A percentile compares a stretch with the other conserved stretches of the same genome.
Evolutionary conservation across 2,329 filamentous ascomycete genomes (phyloP).

Genomic region (Myriosclerotinia curreyana): DNA sequence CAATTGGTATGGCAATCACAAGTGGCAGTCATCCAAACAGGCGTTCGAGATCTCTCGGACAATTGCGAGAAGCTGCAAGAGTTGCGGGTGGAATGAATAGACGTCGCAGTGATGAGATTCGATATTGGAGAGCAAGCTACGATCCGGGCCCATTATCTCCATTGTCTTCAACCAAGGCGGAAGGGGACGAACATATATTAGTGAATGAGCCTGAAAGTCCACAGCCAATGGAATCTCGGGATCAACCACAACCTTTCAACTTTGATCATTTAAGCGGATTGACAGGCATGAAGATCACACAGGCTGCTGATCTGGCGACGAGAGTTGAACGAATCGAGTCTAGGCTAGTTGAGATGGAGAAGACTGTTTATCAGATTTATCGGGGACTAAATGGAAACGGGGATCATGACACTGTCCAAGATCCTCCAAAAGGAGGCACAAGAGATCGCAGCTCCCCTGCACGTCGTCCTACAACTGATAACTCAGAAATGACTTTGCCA

Average conservation of each 20-base stretch:
- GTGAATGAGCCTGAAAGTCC: conserved; percentile 38
- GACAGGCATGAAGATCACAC: conserved; percentile 56
- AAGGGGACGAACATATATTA: conserved; percentile 38
- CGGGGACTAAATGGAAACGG: conserved; percentile 20
- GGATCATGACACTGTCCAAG: conserved; percentile 30
- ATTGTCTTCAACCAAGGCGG: conserved; percentile 48
- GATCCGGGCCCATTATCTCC: conserved; percentile 52
- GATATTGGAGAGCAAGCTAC: conserved; percentile 62
- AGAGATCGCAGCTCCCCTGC: conserved; percentile 28
- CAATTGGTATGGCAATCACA: conserved; percentile 60
- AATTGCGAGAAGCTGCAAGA: conserved; percentile 46
- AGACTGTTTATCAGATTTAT: conserved; percentile 26
- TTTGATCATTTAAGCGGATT: conserved; percentile 51
- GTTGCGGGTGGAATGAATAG: conserved; percentile 40
- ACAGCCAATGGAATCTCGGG: conserved; percentile 30
- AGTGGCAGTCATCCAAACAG: conserved; percentile 52
- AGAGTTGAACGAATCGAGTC: conserved; percentile 52
- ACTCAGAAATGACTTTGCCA: conserved; percentile 35
- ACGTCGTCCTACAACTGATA: conserved; percentile 29
- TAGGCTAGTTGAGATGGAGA: conserved; percentile 52
- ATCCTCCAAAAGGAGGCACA: conserved; percentile 28
- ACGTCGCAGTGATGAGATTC: conserved; percentile 61
- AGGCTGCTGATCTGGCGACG: conserved; percentile 53
- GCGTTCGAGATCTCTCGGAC: conserved; percentile 58
- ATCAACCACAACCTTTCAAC: conserved; percentile 52